Base-by-base conservation (phyloP, 805 yeast species). In the Pichia paraexigua region DNA sequence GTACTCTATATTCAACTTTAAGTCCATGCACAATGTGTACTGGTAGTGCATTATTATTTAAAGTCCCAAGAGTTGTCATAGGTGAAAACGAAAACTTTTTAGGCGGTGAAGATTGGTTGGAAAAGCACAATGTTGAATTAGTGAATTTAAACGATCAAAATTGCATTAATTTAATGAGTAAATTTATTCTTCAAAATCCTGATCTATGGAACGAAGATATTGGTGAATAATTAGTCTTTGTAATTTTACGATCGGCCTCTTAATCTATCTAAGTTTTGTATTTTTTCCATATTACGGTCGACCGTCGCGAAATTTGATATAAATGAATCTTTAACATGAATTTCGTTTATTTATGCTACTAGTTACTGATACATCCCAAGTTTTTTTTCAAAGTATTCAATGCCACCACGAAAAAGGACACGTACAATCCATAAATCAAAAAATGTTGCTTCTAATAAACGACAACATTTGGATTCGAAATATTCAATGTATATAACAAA, bases 1-100 rank as follows among this genome's bases (percentile, higher is more conserved):
- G 96, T 59, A 94, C 98, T 22, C 78, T 89, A 78, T 92, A 90
- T 70, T 90, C 97, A 30, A 87, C 97, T 0, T 72, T 92, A 58
- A 87, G 96, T 9, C 97, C 98, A 3, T 92, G 98, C 66, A 77
- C 83, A 58, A 92, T 92, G 97, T 92, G 98, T 66, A 80, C 94
- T 5, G 98, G 98, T 21, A 95, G 97, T 7, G 86, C 92, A 56
- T 62, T 92, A 48, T 73, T 92, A 75, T 92, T 90, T 70, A 96
- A 96, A 41, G 77, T 92, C 58, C 83, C 84, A 61, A 76, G 97
- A 56, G 85, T 88, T 42, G 97, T 92, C 0, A 61, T 90, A 67
- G 97, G 97, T 30, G 99, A 92, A 65, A 90, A 90, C 68, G 78
- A 70, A 50, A 92, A 85, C 30, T 92, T 86, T 60, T 58, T 75